Conservation (phyloP, 164 flowering plant species). For the Paratinospora sagittata region DNA sequence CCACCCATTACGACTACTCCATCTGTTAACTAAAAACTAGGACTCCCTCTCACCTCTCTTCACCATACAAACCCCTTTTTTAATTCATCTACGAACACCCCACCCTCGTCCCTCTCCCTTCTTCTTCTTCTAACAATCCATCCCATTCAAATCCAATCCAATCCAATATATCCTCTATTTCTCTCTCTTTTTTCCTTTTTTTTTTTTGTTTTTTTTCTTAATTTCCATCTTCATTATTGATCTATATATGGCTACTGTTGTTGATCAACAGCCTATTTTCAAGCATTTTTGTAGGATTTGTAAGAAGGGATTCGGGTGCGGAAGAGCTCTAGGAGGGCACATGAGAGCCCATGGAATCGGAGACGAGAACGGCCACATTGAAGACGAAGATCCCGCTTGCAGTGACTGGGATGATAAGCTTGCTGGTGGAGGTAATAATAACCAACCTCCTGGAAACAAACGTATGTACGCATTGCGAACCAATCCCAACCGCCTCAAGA, state of each 20-base stretch:
- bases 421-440: slow-evolving; percentile 27
- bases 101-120: not conserved
- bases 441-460: slow-evolving; percentile 33
- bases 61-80: slow-evolving; percentile 26
- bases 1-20: slow-evolving; percentile 29
- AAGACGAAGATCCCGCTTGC: slow-evolving; percentile 55
- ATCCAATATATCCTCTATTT: too few relatives aligned
- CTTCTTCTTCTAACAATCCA: slow-evolving; percentile 3
- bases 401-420: slow-evolving; percentile 34
- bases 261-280: slow-evolving; percentile 47
- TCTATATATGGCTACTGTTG: slow-evolving; percentile 19
- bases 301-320: slow-evolving; percentile 89
- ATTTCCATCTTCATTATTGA: too few relatives aligned
- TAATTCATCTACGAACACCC: not conserved
- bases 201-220: too few relatives aligned
- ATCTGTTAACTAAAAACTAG: slow-evolving; percentile 45
- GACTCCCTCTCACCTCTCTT: slow-evolving; percentile 20
- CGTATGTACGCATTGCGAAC: slow-evolving; percentile 75
- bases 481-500: slow-evolving; percentile 69
- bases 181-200: too few relatives aligned
- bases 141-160: too few relatives aligned
- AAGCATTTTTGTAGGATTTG: slow-evolving; percentile 83
- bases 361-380: slow-evolving; percentile 45
- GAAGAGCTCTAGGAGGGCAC: slow-evolving; percentile 94
- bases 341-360: slow-evolving; percentile 98